These are phyloP conservation scores for Globisporangium nodosum DNA, from an alignment of 352 stramenopile species.

Conservation along the genomic window DNA sequence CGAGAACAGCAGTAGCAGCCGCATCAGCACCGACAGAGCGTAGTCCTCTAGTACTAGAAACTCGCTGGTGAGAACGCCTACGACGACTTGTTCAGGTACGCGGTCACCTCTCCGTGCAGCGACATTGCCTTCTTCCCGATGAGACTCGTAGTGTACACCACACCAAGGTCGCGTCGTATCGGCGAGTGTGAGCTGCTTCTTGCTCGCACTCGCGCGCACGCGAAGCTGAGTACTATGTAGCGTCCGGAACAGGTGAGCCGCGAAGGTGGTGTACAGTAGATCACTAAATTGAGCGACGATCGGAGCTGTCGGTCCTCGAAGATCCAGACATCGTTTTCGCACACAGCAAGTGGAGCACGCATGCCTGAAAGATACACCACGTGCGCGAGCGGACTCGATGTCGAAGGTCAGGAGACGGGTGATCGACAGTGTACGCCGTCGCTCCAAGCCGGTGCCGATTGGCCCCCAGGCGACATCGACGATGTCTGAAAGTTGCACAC, in stretches of 20 bases:
- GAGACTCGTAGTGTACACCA: slow-evolving; percentile 49
- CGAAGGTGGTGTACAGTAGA: slow-evolving; percentile 32
- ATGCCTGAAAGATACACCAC: too few relatives aligned
- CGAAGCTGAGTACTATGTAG: slow-evolving; percentile 35
- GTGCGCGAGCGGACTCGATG: too few relatives aligned
- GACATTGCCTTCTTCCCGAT: slow-evolving; percentile 37
- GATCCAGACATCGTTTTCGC: too few relatives aligned
- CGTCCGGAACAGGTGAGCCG: too few relatives aligned
- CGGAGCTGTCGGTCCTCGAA: too few relatives aligned
- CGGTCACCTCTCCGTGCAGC: slow-evolving; percentile 56
- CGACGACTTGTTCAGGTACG: slow-evolving; percentile 59
- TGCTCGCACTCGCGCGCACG: slow-evolving; percentile 20
- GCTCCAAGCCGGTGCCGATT: too few relatives aligned
- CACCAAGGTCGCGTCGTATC: slow-evolving; percentile 45
- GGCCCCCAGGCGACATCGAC: too few relatives aligned
- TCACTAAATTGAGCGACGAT: background rate
- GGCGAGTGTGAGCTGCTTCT: slow-evolving; percentile 21
- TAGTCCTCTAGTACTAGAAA: slow-evolving; percentile 62
- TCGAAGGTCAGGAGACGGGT: too few relatives aligned
- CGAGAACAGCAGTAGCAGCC: slow-evolving; percentile 45
- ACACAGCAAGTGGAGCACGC: too few relatives aligned
- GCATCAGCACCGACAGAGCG: slow-evolving; percentile 64
- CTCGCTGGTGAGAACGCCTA: slow-evolving; percentile 39
- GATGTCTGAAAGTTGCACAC: too few relatives aligned
- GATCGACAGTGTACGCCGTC: too few relatives aligned